A percentile compares a stretch with the other conserved stretches of the same genome.
Evolutionary conservation across 176 grass and related monocot species (phyloP).

Genomic region (Panicum miliaceum): DNA sequence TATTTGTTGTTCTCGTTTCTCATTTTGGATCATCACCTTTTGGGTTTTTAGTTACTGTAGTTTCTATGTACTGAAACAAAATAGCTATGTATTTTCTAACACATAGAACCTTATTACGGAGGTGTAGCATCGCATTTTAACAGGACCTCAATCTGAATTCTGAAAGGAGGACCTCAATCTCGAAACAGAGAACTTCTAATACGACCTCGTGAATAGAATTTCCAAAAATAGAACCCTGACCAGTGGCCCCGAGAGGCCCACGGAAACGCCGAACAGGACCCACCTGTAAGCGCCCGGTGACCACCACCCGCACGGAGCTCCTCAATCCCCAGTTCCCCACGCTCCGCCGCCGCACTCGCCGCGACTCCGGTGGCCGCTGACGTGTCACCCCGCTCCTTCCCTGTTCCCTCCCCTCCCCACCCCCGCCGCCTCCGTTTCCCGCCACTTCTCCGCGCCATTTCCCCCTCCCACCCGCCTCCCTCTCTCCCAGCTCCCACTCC

Average conservation of each 20-base stretch:
- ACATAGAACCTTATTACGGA: too few species aligned
- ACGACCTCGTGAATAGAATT: too few species aligned
- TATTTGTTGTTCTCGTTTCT: too few species aligned
- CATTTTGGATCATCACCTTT: too few species aligned
- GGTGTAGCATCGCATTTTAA: too few species aligned
- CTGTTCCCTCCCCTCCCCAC: not conserved
- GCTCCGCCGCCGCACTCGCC: conserved; percentile 16
- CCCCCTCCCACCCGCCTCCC: not conserved
- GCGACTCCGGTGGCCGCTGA: conserved; percentile 33
- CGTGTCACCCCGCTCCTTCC: not conserved
- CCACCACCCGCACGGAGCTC: not conserved
- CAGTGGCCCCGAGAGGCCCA: not conserved
- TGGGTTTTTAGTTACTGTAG: too few species aligned
- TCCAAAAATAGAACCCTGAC: not conserved
- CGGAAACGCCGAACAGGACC: not conserved
- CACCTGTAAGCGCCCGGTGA: conserved; percentile 7
- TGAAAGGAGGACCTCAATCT: too few species aligned
- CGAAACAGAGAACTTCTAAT: too few species aligned
- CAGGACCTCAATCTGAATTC: too few species aligned
- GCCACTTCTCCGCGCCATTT: conserved; percentile 48
- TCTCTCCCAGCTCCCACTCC: too few species aligned
- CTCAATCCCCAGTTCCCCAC: not conserved
- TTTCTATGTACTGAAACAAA: too few species aligned
- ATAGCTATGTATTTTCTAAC: too few species aligned
- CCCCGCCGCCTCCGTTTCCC: conserved; percentile 27